Conservation (phyloP, 805 yeast species). For the Metschnikowia noctiluminum region DNA sequence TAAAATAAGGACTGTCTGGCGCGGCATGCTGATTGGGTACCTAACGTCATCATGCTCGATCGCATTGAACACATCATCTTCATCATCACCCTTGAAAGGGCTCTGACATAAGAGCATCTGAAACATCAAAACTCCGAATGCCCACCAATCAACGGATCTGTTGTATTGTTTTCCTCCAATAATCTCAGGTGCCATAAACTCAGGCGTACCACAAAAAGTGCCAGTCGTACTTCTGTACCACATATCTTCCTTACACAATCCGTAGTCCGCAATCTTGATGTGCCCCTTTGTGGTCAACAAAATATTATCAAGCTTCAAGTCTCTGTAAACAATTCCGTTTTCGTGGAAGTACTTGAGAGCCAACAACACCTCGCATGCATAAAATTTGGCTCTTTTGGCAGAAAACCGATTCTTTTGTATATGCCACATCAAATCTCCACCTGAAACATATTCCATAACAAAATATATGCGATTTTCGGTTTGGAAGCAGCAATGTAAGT, state of each 20-base stretch:
- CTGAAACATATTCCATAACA: slow-evolving; percentile 97
- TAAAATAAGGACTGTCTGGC: slow-evolving; percentile 90
- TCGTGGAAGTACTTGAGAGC: slow-evolving; percentile 93
- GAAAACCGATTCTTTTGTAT: slow-evolving; percentile 90
- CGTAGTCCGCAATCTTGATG: slow-evolving; percentile 95
- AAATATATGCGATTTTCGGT: slow-evolving; percentile 96
- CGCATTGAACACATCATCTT: slow-evolving; percentile 95
- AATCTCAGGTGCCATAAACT: slow-evolving; percentile 98
- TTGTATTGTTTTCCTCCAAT: slow-evolving; percentile 89
- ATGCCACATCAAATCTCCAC: slow-evolving; percentile 99
- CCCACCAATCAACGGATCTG: slow-evolving; percentile 99
- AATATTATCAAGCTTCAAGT: slow-evolving; percentile 91
- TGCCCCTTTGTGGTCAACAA: slow-evolving; percentile 88
- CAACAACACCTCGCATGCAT: slow-evolving; percentile 92
- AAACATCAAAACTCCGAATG: slow-evolving; percentile 92
- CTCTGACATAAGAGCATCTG: slow-evolving; percentile 96
- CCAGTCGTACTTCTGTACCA: slow-evolving; percentile 81
- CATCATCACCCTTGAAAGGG: slow-evolving; percentile 96
- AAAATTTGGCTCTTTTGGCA: slow-evolving; percentile 89
- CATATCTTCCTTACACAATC: slow-evolving; percentile 93
- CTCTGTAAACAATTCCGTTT: slow-evolving; percentile 94
- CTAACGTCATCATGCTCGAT: slow-evolving; percentile 94
- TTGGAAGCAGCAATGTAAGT: slow-evolving; percentile 92
- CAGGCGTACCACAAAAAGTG: slow-evolving; percentile 99
- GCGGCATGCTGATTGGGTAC: slow-evolving; percentile 96